A percentile compares a stretch with the other conserved stretches of the same genome.
Evolutionary conservation across 371 early-diverging fungal species (phyloP).

Genomic region (Mortierella sp.): DNA sequence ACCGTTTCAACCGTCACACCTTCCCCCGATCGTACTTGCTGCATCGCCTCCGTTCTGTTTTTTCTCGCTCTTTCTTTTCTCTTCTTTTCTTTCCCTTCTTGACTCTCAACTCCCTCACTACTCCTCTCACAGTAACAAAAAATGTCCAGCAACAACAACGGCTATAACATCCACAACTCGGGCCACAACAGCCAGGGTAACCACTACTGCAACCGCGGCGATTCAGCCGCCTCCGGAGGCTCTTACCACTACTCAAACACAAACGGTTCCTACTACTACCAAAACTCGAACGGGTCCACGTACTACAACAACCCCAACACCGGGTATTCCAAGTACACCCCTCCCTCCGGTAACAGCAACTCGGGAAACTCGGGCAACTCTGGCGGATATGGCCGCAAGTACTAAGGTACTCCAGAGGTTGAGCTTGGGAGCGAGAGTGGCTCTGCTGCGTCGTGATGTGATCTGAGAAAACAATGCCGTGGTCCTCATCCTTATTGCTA

Average conservation of each 20-base stretch:
- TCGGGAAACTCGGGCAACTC: conserved; percentile 4
- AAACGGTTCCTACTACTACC: conserved; percentile 36
- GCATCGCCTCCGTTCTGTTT: background rate
- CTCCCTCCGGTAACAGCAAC: conserved; percentile 13
- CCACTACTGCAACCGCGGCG: conserved; percentile 28
- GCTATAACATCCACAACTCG: conserved; percentile 1
- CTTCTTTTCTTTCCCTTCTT: background rate
- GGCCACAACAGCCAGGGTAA: conserved; percentile 33
- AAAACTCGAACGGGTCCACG: conserved; percentile 32
- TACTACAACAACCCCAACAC: conserved; percentile 34
- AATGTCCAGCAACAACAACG: conserved; percentile 10
- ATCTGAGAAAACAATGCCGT: too few species aligned
- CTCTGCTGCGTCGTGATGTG: too few species aligned
- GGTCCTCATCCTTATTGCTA: too few species aligned
- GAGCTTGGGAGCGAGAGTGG: background rate
- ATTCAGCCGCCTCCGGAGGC: conserved; percentile 23
- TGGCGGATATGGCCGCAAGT: conserved; percentile 5
- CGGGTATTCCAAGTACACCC: conserved; percentile 18
- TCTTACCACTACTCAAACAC: conserved; percentile 36
- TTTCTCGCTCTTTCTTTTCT: background rate
- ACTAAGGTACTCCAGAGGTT: background rate
- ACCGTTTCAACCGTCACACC: background rate
- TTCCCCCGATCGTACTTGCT: background rate
- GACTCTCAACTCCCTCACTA: background rate
- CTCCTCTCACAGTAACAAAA: background rate